Conservation (phyloP, 805 yeast genomes). For the Saturnispora sekii region DNA sequence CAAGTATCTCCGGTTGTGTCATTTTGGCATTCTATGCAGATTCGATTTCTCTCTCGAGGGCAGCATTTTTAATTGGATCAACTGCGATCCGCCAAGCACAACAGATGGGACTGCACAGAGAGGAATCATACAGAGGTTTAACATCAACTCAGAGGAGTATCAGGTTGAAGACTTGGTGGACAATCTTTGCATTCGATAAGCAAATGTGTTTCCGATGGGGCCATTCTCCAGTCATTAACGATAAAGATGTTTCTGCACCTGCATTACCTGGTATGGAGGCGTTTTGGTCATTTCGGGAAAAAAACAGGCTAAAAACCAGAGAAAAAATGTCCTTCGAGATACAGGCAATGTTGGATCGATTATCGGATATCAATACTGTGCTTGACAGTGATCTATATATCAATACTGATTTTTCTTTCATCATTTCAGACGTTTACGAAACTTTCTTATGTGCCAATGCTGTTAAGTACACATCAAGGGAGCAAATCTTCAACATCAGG, state of each 20-base stretch:
- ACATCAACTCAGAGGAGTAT: conserved; percentile 28
- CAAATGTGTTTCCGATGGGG: conserved; percentile 38
- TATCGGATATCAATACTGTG: not conserved
- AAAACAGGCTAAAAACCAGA: not conserved
- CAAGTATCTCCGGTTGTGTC: conserved; percentile 43
- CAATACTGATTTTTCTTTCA: conserved; percentile 17
- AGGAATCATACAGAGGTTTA: conserved; percentile 33
- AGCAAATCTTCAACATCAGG: conserved; percentile 13
- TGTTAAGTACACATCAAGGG: conserved; percentile 13
- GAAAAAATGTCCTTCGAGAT: conserved; percentile 7
- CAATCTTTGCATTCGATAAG: conserved; percentile 37
- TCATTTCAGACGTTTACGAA: conserved; percentile 21
- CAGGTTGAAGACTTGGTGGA: conserved; percentile 40
- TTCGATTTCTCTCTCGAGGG: conserved; percentile 26
- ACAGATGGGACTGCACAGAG: conserved; percentile 48
- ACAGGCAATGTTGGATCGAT: conserved; percentile 8
- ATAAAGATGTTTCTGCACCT: conserved; percentile 30
- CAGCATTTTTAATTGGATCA: conserved; percentile 32
- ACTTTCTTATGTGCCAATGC: conserved; percentile 24
- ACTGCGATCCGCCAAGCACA: conserved; percentile 45
- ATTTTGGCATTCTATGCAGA: conserved; percentile 35
- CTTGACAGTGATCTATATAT: conserved; percentile 13
- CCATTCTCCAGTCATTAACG: conserved; percentile 37
- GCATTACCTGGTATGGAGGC: conserved; percentile 18
- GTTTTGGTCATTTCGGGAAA: conserved; percentile 14